These are phyloP conservation scores for Cladophialophora exuberans DNA, from an alignment of 2,329 filamentous ascomycete genomes.

Conservation along the genomic window DNA sequence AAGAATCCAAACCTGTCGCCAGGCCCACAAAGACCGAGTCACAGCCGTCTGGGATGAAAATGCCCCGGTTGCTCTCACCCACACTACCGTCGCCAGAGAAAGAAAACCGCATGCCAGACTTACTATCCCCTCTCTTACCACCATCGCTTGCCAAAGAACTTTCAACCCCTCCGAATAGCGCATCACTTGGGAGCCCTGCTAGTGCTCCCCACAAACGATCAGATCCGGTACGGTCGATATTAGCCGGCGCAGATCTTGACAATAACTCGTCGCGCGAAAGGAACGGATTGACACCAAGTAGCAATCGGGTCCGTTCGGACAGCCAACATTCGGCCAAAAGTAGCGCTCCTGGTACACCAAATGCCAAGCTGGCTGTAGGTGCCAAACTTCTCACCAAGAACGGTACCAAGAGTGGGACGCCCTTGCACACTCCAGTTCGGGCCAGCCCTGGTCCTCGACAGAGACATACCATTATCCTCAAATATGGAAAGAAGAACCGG, in stretches of 20 bases:
- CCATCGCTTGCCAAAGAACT: slow-evolving; percentile 29
- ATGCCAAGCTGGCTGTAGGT: slow-evolving; percentile 14
- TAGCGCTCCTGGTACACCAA: slow-evolving; percentile 25
- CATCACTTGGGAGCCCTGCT: slow-evolving; percentile 22
- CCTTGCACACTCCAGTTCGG: slow-evolving; percentile 23
- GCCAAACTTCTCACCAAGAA: slow-evolving; percentile 24
- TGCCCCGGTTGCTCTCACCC: slow-evolving; percentile 30
- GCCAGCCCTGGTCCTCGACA: slow-evolving; percentile 33
- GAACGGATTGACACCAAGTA: slow-evolving; percentile 11
- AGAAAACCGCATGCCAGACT: slow-evolving; percentile 26
- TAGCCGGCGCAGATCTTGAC: slow-evolving; percentile 25
- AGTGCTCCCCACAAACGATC: slow-evolving; percentile 20
- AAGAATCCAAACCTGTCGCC: slow-evolving; percentile 8
- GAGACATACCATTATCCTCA: slow-evolving; percentile 53
- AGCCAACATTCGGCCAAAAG: slow-evolving; percentile 30
- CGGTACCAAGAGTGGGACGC: slow-evolving; percentile 16
- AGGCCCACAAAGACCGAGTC: slow-evolving; percentile 10
- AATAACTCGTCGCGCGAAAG: slow-evolving; percentile 11
- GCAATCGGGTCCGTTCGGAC: slow-evolving; percentile 28
- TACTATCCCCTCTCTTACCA: slow-evolving; percentile 32
- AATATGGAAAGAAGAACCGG: slow-evolving; percentile 54
- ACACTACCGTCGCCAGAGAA: slow-evolving; percentile 31
- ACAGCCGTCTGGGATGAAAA: slow-evolving; percentile 19
- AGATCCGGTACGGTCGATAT: slow-evolving; percentile 30
- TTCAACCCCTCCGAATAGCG: slow-evolving; percentile 16